Conservation (phyloP, 176 grass and related monocot species). For the Raddia distichophylla region DNA sequence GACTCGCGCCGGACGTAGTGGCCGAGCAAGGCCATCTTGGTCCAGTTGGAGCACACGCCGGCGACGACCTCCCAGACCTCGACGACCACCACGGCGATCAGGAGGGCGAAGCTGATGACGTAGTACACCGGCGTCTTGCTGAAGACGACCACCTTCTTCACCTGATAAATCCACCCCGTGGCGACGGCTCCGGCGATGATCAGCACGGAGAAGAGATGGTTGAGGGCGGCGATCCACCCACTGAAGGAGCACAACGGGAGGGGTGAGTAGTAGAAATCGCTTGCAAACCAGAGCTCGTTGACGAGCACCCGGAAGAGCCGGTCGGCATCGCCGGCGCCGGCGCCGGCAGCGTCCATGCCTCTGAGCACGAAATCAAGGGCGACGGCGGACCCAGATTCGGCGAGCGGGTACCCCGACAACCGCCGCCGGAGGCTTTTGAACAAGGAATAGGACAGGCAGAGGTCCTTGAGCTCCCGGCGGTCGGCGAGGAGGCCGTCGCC, state of each 20-base stretch:
- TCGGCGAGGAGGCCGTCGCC: slow-evolving; percentile 12
- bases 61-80: slow-evolving; percentile 26
- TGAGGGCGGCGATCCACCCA: not conserved
- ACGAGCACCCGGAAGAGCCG: slow-evolving; percentile 36
- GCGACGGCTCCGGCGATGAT: slow-evolving; percentile 15
- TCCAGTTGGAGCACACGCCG: slow-evolving; percentile 47
- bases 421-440: slow-evolving; percentile 23
- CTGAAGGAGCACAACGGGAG: slow-evolving; percentile 16
- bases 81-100: not conserved
- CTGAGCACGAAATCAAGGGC: slow-evolving; percentile 45
- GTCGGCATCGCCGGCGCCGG: not conserved
- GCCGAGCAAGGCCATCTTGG: slow-evolving; percentile 46
- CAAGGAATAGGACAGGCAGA: slow-evolving; percentile 42
- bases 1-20: slow-evolving; percentile 2
- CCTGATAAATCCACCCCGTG: not conserved
- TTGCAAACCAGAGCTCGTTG: slow-evolving; percentile 44
- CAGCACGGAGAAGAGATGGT: slow-evolving; percentile 11
- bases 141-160: accelerated
- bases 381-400: slow-evolving; percentile 11
- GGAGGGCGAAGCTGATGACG: not conserved
- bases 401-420: slow-evolving; percentile 23
- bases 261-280: slow-evolving; percentile 46
- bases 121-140: not conserved
- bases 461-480: slow-evolving; percentile 22
- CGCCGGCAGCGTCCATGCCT: slow-evolving; percentile 36